A percentile compares a stretch with the other conserved stretches of the same genome.
Conservation (phyloP, 768 basidiomycete species). For the Phylloporus scabripes region DNA sequence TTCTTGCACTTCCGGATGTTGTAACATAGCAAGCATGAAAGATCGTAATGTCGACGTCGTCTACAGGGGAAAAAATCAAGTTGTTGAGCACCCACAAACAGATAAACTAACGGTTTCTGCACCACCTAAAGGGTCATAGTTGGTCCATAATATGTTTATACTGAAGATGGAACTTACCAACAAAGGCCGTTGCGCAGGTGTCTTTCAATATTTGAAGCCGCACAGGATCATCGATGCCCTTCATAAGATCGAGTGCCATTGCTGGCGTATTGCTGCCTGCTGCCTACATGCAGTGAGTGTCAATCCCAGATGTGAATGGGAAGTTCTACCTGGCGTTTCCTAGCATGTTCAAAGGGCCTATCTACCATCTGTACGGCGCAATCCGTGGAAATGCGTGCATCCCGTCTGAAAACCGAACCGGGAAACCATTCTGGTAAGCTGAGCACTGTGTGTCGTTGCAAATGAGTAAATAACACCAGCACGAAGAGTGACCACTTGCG, state of each 20-base stretch:
- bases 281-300: constrained; percentile 3
- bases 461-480: not conserved
- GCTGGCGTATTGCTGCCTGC: constrained; percentile 7
- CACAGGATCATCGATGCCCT: not conserved
- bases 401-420: constrained; percentile 26
- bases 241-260: constrained; percentile 13
- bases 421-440: constrained; percentile 22
- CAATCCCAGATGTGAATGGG: not conserved
- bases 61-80: constrained; percentile 1
- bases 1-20: constrained; percentile 1
- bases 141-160: not conserved
- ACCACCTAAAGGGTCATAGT: constrained; percentile 11
- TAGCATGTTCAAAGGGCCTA: constrained; percentile 13
- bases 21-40: constrained; percentile 32
- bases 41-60: not conserved
- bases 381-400: constrained; percentile 7
- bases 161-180: not conserved
- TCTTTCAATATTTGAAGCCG: not conserved
- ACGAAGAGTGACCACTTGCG: constrained; percentile 1
- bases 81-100: not conserved
- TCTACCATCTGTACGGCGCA: constrained; percentile 13
- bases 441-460: constrained; percentile 11
- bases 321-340: constrained; percentile 9
- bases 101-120: constrained; percentile 17
- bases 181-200: not conserved